phyloP scores from a whole-genome alignment of 331 rosid genomes.

The Rosa hybrid region DNA sequence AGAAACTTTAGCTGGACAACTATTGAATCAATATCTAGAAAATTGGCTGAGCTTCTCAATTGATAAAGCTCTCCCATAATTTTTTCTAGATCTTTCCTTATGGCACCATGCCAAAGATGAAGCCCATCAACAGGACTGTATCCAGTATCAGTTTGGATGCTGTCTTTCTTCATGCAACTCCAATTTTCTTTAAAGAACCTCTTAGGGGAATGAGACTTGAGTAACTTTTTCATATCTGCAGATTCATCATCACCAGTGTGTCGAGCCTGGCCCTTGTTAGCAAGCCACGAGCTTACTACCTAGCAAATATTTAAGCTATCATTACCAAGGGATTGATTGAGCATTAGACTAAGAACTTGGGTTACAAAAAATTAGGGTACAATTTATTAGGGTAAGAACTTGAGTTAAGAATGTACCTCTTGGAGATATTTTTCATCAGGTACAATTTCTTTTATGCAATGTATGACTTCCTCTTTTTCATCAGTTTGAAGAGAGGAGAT shows the following conservation, averaged over 20 bases:
- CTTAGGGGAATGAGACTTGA: slow-evolving; percentile 38
- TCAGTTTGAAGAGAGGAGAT: slow-evolving; percentile 66
- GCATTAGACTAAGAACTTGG: not conserved
- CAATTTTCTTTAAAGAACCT: slow-evolving; percentile 37
- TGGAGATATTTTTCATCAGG: slow-evolving; percentile 65
- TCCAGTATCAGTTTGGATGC: slow-evolving; percentile 43
- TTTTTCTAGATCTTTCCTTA: slow-evolving; percentile 61
- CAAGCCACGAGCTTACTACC: slow-evolving; percentile 9
- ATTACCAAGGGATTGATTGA: not conserved
- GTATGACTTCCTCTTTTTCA: slow-evolving; percentile 54
- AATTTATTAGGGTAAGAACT: slow-evolving; percentile 7
- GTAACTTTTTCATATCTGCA: slow-evolving; percentile 31
- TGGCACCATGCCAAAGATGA: slow-evolving; percentile 72
- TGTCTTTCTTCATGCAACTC: slow-evolving; percentile 25
- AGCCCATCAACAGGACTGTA: slow-evolving; percentile 63
- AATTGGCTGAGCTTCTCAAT: slow-evolving; percentile 41
- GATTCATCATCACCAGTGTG: slow-evolving; percentile 35
- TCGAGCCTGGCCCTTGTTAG: slow-evolving; percentile 39
- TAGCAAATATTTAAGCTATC: not conserved
- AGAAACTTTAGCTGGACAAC: slow-evolving; percentile 68
- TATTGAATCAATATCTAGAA: slow-evolving; percentile 59
- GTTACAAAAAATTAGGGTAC: not conserved
- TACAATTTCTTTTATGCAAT: slow-evolving; percentile 54
- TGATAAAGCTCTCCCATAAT: slow-evolving; percentile 58
- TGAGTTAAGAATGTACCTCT: slow-evolving; percentile 55